A percentile compares a stretch with the other conserved stretches of the same genome.
These are phyloP conservation scores for Halocafeteria seosinensis DNA, from an alignment of 108 stramenopile genomes.

Conservation along the genomic window DNA sequence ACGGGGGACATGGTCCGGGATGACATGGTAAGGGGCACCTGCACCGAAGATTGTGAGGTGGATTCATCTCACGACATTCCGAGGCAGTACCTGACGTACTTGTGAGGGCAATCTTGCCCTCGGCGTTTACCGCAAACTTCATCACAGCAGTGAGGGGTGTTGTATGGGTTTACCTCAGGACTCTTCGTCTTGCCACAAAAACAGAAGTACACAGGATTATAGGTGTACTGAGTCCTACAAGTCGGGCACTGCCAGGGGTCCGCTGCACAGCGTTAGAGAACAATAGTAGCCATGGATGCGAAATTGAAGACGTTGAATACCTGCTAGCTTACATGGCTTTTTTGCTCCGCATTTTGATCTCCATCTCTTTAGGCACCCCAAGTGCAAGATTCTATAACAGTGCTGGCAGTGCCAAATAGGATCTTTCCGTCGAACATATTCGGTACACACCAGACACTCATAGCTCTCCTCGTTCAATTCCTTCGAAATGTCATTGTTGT, in stretches of 20 bases:
- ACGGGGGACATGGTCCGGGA: neutral
- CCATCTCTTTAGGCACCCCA: neutral
- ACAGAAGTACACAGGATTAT: neutral
- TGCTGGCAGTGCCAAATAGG: neutral
- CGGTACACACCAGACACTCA: neutral
- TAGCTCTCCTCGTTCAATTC: no score
- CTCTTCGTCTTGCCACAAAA: neutral
- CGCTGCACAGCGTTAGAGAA: no score
- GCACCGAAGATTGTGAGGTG: no score
- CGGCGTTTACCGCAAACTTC: neutral
- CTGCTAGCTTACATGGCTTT: no score
- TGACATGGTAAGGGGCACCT: neutral
- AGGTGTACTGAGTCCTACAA: neutral
- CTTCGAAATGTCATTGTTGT: no score
- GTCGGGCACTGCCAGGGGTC: neutral
- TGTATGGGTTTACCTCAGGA: neutral
- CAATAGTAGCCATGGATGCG: no score
- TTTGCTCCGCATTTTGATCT: neutral
- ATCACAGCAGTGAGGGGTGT: neutral
- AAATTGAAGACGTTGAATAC: no score
- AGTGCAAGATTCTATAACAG: neutral
- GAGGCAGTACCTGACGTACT: no score
- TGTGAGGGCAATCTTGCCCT: neutral
- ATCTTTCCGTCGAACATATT: neutral
- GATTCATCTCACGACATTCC: no score